Evolutionary conservation across 139 green algal species (phyloP).

Genomic region (Coelastrella sp.): DNA sequence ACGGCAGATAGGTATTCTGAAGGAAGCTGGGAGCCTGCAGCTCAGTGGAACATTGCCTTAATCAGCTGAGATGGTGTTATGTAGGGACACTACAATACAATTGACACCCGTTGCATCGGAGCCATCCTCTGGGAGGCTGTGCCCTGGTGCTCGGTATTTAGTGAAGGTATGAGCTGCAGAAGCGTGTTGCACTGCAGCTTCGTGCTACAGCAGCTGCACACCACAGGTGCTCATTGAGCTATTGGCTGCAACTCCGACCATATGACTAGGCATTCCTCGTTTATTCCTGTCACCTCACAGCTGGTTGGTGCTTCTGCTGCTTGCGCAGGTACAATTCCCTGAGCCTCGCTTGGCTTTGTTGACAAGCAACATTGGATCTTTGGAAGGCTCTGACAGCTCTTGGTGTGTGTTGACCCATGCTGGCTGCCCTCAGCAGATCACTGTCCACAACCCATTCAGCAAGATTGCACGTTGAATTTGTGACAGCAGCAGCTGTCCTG

Average conservation of each 20-base stretch:
- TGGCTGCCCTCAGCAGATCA: too few relatives aligned
- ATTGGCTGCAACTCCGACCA: too few relatives aligned
- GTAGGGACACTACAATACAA: constrained; percentile 6
- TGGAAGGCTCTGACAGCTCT: not conserved
- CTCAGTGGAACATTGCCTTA: too few relatives aligned
- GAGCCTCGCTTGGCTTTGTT: not conserved
- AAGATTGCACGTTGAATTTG: not conserved
- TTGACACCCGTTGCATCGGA: not conserved
- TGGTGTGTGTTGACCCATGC: not conserved
- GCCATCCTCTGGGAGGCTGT: not conserved
- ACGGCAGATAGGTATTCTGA: constrained; percentile 15
- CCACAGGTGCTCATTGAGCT: too few relatives aligned
- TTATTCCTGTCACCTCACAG: too few relatives aligned
- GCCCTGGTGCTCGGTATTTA: constrained; percentile 4
- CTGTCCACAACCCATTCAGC: not conserved
- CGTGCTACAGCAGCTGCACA: too few relatives aligned
- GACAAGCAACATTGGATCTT: not conserved
- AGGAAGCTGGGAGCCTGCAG: not conserved
- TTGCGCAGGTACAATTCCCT: not conserved
- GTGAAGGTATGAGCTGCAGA: constrained; percentile 1
- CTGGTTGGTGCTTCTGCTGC: not conserved
- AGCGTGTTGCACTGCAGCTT: too few relatives aligned
- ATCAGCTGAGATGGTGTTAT: not conserved
- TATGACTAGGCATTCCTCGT: too few relatives aligned
- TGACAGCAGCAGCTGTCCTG: not conserved